phyloP scores from a whole-genome alignment of 371 early-diverging fungal genomes.

The Mortierella sp. region DNA sequence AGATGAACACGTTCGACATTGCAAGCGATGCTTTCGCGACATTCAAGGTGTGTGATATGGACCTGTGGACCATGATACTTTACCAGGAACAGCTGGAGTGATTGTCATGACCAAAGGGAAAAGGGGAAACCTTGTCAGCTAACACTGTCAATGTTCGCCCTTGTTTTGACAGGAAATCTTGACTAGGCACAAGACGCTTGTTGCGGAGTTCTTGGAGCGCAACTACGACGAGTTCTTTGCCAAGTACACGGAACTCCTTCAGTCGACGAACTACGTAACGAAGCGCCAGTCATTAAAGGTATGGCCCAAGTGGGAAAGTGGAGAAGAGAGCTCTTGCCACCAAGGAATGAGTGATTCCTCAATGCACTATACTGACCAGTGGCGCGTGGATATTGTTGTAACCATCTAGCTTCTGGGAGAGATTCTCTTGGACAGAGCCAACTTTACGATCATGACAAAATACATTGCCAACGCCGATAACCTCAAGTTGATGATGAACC shows the following conservation, averaged over 20 bases:
- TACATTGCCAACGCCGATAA: slow-evolving; percentile 94
- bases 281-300: slow-evolving; percentile 97
- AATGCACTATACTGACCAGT: slow-evolving; percentile 4
- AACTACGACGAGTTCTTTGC: slow-evolving; percentile 96
- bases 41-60: slow-evolving; percentile 72
- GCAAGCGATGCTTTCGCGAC: slow-evolving; percentile 98
- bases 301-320: no score
- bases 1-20: slow-evolving; percentile 96
- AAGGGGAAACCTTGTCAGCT: neutral
- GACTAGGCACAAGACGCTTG: slow-evolving; percentile 92
- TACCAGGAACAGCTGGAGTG: neutral
- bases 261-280: slow-evolving; percentile 95
- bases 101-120: neutral
- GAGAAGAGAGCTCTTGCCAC: no score
- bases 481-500: slow-evolving; percentile 97
- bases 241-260: slow-evolving; percentile 84
- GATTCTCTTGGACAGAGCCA: slow-evolving; percentile 94
- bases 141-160: neutral
- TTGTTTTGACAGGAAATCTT: slow-evolving; percentile 78
- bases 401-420: slow-evolving; percentile 91
- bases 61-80: no score
- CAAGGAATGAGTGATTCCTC: no score
- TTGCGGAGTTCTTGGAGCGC: slow-evolving; percentile 86
- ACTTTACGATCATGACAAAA: slow-evolving; percentile 94
- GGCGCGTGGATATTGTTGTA: neutral